These are phyloP conservation scores for Agaricales sp. DNA, from an alignment of 1,284 basidiomycete genomes.

Conservation along the genomic window DNA sequence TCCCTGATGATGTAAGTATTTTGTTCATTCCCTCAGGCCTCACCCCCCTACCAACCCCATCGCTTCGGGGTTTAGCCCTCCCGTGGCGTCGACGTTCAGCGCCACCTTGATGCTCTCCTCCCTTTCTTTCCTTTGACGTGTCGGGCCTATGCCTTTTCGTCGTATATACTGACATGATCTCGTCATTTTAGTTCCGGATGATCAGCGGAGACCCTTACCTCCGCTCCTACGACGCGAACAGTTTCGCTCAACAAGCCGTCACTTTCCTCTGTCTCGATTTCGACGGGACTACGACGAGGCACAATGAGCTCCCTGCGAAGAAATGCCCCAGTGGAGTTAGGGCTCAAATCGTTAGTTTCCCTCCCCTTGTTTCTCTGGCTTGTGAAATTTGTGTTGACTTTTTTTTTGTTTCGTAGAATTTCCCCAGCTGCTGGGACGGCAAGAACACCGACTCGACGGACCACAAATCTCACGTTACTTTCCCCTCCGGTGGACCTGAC, in stretches of 20 bases:
- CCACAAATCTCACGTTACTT: constrained; percentile 33
- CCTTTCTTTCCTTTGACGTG: background rate
- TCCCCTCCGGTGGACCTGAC: constrained; percentile 33
- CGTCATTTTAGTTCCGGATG: constrained; percentile 31
- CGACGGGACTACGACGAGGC: constrained; percentile 15
- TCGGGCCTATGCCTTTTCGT: background rate
- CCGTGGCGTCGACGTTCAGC: too few species aligned
- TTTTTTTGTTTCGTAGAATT: constrained; percentile 16
- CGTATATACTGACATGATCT: constrained; percentile 8
- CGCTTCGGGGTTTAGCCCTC: background rate
- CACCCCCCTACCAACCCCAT: background rate
- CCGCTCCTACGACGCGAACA: constrained; percentile 28
- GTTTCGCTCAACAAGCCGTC: constrained; percentile 29
- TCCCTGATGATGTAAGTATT: constrained; percentile 32
- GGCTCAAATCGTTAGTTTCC: constrained; percentile 24
- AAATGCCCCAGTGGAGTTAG: constrained; percentile 29
- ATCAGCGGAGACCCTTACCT: constrained; percentile 29
- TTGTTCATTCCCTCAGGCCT: constrained; percentile 2
- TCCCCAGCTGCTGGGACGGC: constrained; percentile 34
- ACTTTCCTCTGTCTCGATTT: constrained; percentile 32
- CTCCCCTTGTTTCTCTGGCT: background rate
- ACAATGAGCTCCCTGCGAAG: constrained; percentile 16
- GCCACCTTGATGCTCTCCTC: too few species aligned
- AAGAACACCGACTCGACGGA: constrained; percentile 29
- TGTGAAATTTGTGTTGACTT: background rate